These are phyloP conservation scores for Phellopilus nigrolimitatus DNA, from an alignment of 1,284 basidiomycete genomes.

Conservation along the genomic window DNA sequence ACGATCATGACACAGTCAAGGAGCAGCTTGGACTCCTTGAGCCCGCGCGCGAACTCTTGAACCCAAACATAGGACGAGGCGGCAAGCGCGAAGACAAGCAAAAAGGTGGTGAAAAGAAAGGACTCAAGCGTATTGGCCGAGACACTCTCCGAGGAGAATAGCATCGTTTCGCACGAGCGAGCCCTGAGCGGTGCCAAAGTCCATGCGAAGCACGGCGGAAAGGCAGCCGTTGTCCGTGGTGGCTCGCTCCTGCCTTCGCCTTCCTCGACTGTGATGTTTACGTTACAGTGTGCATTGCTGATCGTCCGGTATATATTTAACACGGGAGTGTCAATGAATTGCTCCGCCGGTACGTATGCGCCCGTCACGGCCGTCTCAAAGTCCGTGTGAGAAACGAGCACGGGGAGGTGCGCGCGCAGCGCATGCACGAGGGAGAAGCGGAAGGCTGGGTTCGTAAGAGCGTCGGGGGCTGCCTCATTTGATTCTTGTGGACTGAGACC, in stretches of 20 bases:
- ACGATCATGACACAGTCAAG: no score
- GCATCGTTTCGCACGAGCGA: no score
- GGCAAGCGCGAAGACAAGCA: no score
- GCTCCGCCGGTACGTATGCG: slow-evolving; percentile 19
- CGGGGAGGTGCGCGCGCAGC: slow-evolving; percentile 25
- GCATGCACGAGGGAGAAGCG: slow-evolving; percentile 30
- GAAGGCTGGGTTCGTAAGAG: slow-evolving; percentile 16
- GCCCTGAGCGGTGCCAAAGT: no score
- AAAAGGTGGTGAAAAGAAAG: no score
- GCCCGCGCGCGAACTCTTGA: no score
- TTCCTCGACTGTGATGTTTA: slow-evolving; percentile 26
- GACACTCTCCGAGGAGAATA: no score
- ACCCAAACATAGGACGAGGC: no score
- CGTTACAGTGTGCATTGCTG: slow-evolving; percentile 27
- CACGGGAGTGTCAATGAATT: slow-evolving; percentile 21
- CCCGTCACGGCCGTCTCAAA: slow-evolving; percentile 27
- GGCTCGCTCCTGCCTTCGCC: slow-evolving; percentile 23
- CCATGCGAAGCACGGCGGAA: no score
- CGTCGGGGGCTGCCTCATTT: slow-evolving; percentile 6
- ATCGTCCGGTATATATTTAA: slow-evolving; percentile 26
- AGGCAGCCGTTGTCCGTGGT: no score
- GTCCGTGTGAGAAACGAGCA: slow-evolving; percentile 22
- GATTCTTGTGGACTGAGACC: background rate
- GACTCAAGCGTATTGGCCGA: no score
- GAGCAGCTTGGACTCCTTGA: no score